phyloP scores from a whole-genome alignment of 2,329 filamentous ascomycete genomes.

The Whalleya microplaca region DNA sequence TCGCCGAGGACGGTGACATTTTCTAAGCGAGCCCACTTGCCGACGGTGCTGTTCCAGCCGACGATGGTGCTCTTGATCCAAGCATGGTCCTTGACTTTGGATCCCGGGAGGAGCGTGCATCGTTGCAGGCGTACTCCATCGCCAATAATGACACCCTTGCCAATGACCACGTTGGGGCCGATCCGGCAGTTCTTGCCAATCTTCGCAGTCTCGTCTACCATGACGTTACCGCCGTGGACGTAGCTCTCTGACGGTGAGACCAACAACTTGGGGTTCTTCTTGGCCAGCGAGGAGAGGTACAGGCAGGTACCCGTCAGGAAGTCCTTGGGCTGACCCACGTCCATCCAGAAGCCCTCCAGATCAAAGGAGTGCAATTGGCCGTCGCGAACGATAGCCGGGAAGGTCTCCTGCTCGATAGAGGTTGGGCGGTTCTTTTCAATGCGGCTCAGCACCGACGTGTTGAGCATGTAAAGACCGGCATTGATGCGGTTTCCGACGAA shows the following conservation, averaged over 20 bases:
- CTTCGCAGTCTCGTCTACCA: slow-evolving; percentile 92
- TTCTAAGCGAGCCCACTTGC: slow-evolving; percentile 93
- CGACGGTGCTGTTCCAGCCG: slow-evolving; percentile 96
- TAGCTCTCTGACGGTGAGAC: slow-evolving; percentile 74
- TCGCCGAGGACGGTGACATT: slow-evolving; percentile 98
- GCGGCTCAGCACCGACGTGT: slow-evolving; percentile 84
- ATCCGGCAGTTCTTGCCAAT: slow-evolving; percentile 99
- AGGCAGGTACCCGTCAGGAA: slow-evolving; percentile 96
- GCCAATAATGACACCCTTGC: slow-evolving; percentile 87
- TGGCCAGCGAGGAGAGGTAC: slow-evolving; percentile 89
- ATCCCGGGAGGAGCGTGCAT: slow-evolving; percentile 84
- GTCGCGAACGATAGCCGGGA: slow-evolving; percentile 90
- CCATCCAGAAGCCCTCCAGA: slow-evolving; percentile 99
- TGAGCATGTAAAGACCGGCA: slow-evolving; percentile 96
- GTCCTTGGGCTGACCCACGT: slow-evolving; percentile 97
- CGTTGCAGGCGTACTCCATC: slow-evolving; percentile 94
- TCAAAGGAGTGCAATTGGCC: slow-evolving; percentile 94
- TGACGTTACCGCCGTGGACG: slow-evolving; percentile 91
- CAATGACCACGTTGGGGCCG: slow-evolving; percentile 94
- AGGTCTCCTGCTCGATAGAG: slow-evolving; percentile 98
- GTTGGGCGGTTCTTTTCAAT: slow-evolving; percentile 91
- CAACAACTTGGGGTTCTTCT: slow-evolving; percentile 86
- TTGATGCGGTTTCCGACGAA: slow-evolving; percentile 99
- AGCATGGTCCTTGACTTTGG: slow-evolving; percentile 97
- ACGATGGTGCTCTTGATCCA: slow-evolving; percentile 99